Evolutionary conservation across 2,329 filamentous ascomycete species (phyloP), one percentile per base, ranked within the genome.

Genomic region (Ophiostoma tasmaniense): DNA sequence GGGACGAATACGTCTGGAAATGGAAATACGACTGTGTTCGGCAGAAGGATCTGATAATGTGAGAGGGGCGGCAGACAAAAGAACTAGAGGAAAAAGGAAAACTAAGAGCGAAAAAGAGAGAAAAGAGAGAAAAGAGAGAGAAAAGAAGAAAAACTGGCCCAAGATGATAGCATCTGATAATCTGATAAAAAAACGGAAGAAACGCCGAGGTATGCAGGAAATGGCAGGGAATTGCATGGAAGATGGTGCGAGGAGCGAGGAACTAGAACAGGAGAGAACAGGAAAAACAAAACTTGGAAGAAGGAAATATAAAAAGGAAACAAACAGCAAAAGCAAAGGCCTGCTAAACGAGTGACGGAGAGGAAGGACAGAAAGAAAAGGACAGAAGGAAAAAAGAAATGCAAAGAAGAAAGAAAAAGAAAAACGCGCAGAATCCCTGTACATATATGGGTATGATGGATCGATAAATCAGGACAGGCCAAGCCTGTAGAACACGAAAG

Each of bases 31-130:
- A 65, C 64, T 37, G 20, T 45, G 10, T 8, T 33, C 33, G 33
- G 33, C 17, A 25, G 25, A 25, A 65, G 39, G 64, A 65, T 65
- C 64, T 65, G 64, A 65, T 65, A 65, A 65, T 42, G 30, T 10
- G 55, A 35, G 28, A 33, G 25, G 55, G 55, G 13, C 33, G 33
- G 33, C 33, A 33, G 33, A 33, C 5, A 8, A 33, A 5, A 33
- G 6, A 6, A 33, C 3, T 3, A 6, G 6, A 33, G 6, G 3
- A 33, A 33, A 33, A 33, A 33, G 3, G 39, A 3, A 42, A 20
- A n/a, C n/a, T n/a, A n/a, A n/a, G n/a, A n/a, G n/a, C n/a, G n/a
- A n/a, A n/a, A n/a, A n/a, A n/a, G n/a, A n/a, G n/a, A n/a, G n/a
- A n/a, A n/a, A n/a, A n/a, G n/a, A n/a, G n/a, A n/a, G n/a, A n/a